Conservation (phyloP, 2,329 filamentous ascomycete genomes). For the Metarhizium humberi region DNA sequence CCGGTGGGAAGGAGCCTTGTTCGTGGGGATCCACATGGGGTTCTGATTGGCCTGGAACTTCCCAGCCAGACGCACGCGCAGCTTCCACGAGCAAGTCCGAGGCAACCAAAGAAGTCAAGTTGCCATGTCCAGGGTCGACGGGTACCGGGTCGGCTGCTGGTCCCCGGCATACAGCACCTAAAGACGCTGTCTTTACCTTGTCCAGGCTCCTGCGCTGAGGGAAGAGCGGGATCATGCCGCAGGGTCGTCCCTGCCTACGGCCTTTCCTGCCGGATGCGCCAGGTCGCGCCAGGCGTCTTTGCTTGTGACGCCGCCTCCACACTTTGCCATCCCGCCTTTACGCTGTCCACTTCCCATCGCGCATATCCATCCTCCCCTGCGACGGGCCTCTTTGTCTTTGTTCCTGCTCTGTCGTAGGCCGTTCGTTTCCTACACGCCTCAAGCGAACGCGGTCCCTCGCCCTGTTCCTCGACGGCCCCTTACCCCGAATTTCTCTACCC, state of each 20-base stretch:
- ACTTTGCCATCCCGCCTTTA: not conserved
- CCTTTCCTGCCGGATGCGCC: not conserved
- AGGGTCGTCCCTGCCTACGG: too few relatives aligned
- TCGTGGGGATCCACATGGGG: constrained; percentile 11
- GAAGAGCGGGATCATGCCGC: too few relatives aligned
- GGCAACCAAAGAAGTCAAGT: not conserved
- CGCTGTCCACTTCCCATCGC: not conserved
- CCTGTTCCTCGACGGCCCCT: not conserved
- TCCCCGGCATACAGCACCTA: not conserved
- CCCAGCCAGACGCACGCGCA: not conserved
- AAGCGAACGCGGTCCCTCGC: not conserved
- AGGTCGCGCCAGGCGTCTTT: not conserved
- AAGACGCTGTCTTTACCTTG: not conserved
- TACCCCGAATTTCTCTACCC: not conserved
- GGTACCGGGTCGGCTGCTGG: too few relatives aligned
- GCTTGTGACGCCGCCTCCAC: constrained; percentile 5
- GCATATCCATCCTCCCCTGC: not conserved
- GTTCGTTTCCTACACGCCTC: not conserved
- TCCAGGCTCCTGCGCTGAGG: too few relatives aligned
- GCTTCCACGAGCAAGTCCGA: not conserved
- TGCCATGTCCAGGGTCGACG: too few relatives aligned
- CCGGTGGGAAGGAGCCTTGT: constrained; percentile 3
- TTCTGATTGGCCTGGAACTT: constrained; percentile 16
- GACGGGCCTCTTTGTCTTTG: not conserved
- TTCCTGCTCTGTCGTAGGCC: not conserved